Evolutionary conservation across 192 early-diverging fungal genomes (phyloP).

Genomic region (Thoreauomyces humboldtii): DNA sequence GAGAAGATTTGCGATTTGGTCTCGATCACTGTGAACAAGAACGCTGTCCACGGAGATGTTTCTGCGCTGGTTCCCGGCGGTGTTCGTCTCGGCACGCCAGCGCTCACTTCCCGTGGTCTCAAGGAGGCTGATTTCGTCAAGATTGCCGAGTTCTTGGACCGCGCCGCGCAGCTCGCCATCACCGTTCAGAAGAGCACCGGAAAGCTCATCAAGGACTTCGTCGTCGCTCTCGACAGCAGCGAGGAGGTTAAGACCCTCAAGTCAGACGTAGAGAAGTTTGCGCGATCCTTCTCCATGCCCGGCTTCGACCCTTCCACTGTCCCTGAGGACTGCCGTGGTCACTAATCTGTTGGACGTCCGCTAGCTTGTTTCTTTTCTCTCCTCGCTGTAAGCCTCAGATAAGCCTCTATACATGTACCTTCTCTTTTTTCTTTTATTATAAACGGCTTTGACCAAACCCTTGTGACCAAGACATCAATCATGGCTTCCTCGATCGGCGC

Average conservation of each 20-base stretch:
- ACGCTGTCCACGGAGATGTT: slow-evolving; percentile 95
- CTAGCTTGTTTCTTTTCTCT: too few species aligned
- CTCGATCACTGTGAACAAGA: slow-evolving; percentile 99
- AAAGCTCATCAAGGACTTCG: slow-evolving; percentile 98
- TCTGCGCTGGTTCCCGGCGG: slow-evolving; percentile 96
- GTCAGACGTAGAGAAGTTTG: slow-evolving; percentile 89
- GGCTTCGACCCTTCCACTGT: slow-evolving; percentile 68
- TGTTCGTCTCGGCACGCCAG: slow-evolving; percentile 85
- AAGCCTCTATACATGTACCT: too few species aligned
- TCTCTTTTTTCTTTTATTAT: too few species aligned
- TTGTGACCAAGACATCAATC: too few species aligned
- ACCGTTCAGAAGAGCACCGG: slow-evolving; percentile 83
- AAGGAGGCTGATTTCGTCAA: slow-evolving; percentile 96
- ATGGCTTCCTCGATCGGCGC: too few species aligned
- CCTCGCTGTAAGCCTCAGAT: too few species aligned
- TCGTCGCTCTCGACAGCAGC: slow-evolving; percentile 72
- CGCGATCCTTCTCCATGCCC: slow-evolving; percentile 95
- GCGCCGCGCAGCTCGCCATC: slow-evolving; percentile 84
- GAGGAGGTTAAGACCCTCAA: slow-evolving; percentile 79
- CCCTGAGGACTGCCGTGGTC: slow-evolving; percentile 35
- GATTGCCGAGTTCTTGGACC: slow-evolving; percentile 95
- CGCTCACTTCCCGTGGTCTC: slow-evolving; percentile 94
- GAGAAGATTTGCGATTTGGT: slow-evolving; percentile 98
- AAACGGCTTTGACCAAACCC: too few species aligned
- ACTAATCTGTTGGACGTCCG: slow-evolving; percentile 19